Conservation (phyloP, 2,329 filamentous ascomycete species). For the Sporothrix luriei region DNA sequence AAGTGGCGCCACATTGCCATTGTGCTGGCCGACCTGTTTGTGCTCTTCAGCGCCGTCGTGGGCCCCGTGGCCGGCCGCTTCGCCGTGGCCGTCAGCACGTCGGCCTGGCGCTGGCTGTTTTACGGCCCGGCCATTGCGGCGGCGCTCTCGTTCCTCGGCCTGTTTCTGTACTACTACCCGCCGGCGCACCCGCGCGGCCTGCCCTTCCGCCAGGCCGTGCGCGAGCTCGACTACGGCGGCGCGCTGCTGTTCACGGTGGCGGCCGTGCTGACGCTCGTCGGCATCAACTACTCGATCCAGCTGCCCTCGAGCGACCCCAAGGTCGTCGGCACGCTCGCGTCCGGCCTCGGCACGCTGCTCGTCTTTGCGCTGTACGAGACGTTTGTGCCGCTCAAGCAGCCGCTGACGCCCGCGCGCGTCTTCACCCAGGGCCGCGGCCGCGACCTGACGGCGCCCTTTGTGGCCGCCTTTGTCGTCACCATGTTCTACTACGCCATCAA, state of each 20-base stretch:
- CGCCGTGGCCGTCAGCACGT: slow-evolving; percentile 39
- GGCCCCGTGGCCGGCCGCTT: slow-evolving; percentile 51
- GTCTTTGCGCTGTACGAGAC: slow-evolving; percentile 48
- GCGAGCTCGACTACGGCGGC: slow-evolving; percentile 47
- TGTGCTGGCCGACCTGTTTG: slow-evolving; percentile 48
- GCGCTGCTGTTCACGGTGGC: slow-evolving; percentile 45
- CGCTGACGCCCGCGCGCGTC: slow-evolving; percentile 49
- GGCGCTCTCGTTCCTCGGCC: slow-evolving; percentile 49
- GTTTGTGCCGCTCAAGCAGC: slow-evolving; percentile 45
- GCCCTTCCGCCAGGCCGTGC: slow-evolving; percentile 43
- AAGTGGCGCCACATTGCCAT: slow-evolving; percentile 53
- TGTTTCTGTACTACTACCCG: slow-evolving; percentile 46
- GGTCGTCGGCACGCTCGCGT: slow-evolving; percentile 45
- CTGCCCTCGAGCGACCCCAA: slow-evolving; percentile 44
- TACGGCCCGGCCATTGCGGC: slow-evolving; percentile 49
- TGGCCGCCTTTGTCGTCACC: slow-evolving; percentile 51
- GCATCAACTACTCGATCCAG: slow-evolving; percentile 47
- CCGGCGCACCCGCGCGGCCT: slow-evolving; percentile 43
- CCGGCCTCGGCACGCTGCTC: slow-evolving; percentile 44
- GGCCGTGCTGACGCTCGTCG: slow-evolving; percentile 45
- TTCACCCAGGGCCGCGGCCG: slow-evolving; percentile 50
- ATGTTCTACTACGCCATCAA: slow-evolving; percentile 57
- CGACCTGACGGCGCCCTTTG: slow-evolving; percentile 52
- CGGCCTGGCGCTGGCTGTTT: slow-evolving; percentile 51
- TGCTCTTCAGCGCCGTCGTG: slow-evolving; percentile 51